phyloP scores from a whole-genome alignment of 495 filamentous ascomycete species.

The Podospora didyma region DNA sequence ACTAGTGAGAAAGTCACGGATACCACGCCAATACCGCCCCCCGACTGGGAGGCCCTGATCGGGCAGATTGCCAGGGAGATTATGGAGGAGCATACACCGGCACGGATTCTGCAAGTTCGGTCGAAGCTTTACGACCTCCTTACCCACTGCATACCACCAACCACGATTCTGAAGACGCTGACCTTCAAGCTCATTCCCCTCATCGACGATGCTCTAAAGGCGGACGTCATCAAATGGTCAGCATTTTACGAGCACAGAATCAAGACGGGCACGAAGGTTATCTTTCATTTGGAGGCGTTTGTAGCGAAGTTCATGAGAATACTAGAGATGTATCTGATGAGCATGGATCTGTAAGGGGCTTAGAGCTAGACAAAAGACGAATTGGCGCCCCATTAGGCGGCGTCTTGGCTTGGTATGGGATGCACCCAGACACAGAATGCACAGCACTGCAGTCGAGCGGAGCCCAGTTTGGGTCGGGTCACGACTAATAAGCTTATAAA shows the following conservation, averaged over 20 bases:
- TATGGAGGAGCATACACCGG: conserved; percentile 82
- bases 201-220: conserved; percentile 83
- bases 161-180: conserved; percentile 86
- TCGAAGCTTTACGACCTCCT: conserved; percentile 92
- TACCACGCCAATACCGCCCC: conserved; percentile 81
- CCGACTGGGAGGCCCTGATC: conserved; percentile 94
- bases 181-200: conserved; percentile 87
- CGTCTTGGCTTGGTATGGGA: conserved; percentile 1
- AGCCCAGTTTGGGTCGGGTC: background rate
- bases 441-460: background rate
- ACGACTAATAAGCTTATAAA: background rate
- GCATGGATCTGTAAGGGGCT: conserved; percentile 62
- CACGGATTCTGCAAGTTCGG: conserved; percentile 78
- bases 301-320: conserved; percentile 98
- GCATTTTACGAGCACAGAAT: conserved; percentile 97
- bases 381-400: conserved; percentile 4
- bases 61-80: conserved; percentile 85
- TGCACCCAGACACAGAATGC: background rate
- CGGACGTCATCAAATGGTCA: conserved; percentile 90
- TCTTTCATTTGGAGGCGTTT: conserved; percentile 97
- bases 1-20: conserved; percentile 86
- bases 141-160: conserved; percentile 93
- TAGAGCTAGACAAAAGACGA: background rate
- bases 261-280: conserved; percentile 85
- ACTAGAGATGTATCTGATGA: conserved; percentile 88